Conservation (phyloP, 768 basidiomycete species). For the Termitomyces sp. region DNA sequence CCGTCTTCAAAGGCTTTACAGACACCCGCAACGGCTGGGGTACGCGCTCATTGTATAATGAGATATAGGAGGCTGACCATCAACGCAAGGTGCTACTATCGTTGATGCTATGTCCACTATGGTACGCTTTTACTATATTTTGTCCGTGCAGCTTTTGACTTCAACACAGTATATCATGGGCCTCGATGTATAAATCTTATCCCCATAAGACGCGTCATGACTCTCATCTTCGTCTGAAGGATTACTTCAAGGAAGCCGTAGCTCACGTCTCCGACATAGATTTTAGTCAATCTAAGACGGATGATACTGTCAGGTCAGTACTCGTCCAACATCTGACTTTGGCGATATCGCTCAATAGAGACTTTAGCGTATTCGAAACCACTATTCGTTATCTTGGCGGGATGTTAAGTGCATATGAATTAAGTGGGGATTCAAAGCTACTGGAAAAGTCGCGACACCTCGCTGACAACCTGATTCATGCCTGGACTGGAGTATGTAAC, state of each 20-base stretch:
- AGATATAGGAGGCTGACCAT: not conserved
- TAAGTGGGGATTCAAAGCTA: conserved; percentile 52
- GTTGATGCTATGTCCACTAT: conserved; percentile 52
- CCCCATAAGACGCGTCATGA: too few relatives aligned
- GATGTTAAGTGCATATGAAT: conserved; percentile 67
- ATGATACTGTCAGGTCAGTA: conserved; percentile 22
- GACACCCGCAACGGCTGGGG: conserved; percentile 30
- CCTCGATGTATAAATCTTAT: conserved; percentile 27
- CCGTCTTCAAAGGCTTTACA: conserved; percentile 12
- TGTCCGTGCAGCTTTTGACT: not conserved
- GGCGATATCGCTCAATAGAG: not conserved
- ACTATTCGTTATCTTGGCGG: conserved; percentile 74
- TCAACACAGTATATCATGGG: conserved; percentile 44
- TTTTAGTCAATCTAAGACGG: conserved; percentile 42
- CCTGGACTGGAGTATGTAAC: conserved; percentile 52
- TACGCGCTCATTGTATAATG: conserved; percentile 22
- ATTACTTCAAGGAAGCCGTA: conserved; percentile 45
- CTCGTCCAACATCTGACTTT: not conserved
- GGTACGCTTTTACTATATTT: conserved; percentile 26
- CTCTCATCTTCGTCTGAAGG: conserved; percentile 20
- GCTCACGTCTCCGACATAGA: conserved; percentile 41
- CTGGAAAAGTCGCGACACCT: conserved; percentile 60
- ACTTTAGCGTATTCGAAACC: conserved; percentile 64
- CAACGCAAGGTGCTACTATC: conserved; percentile 44
- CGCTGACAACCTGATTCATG: conserved; percentile 59